A percentile compares a stretch with the other conserved stretches of the same genome.
Evolutionary conservation across 192 early-diverging fungal species (phyloP).

Genomic region (Backusella luteola): DNA sequence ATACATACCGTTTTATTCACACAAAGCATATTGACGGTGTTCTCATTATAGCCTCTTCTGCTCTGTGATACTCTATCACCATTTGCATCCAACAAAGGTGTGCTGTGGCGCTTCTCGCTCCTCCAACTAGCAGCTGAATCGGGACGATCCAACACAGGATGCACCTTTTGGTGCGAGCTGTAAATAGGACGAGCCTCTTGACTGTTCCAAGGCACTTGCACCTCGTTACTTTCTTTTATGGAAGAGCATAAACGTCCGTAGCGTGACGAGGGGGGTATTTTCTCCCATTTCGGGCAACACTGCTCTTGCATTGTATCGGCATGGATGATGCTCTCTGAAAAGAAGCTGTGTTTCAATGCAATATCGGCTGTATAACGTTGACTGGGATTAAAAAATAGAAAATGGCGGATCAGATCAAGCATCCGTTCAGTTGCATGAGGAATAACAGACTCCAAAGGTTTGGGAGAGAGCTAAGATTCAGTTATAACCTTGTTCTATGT

Average conservation of each 20-base stretch:
- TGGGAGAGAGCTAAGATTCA: neutral
- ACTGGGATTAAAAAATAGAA: constrained; percentile 80
- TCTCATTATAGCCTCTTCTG: neutral
- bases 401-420: constrained; percentile 64
- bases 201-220: neutral
- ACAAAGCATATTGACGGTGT: neutral
- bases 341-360: constrained; percentile 65
- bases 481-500: neutral
- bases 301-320: neutral
- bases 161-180: constrained; percentile 12
- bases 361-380: constrained; percentile 72
- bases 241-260: neutral
- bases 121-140: constrained; percentile 1
- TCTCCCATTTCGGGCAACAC: constrained; percentile 1
- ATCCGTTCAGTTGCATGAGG: constrained; percentile 15
- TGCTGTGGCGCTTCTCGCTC: neutral
- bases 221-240: neutral
- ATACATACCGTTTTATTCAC: neutral
- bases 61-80: neutral
- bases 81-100: neutral
- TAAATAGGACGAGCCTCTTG: constrained; percentile 8
- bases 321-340: constrained; percentile 20
- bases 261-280: neutral
- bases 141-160: neutral
- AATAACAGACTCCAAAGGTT: neutral